Conservation (phyloP, 306 rosid genomes). For the Dryas alaskensis region DNA sequence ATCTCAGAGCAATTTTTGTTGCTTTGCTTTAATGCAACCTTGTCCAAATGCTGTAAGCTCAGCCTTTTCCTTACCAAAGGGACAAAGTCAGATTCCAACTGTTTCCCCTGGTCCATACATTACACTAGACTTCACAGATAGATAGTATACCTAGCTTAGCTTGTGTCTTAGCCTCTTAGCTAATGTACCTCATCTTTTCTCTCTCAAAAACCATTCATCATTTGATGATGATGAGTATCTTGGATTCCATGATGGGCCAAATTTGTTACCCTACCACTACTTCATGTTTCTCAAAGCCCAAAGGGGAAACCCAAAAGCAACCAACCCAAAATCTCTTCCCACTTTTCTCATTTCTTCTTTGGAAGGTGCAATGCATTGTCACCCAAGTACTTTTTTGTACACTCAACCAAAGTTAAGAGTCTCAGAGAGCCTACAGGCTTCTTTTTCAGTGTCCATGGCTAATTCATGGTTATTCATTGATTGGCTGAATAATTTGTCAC, state of each 20-base stretch:
- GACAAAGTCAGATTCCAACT: not conserved
- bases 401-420: not conserved
- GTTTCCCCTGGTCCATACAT: not conserved
- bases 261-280: not conserved
- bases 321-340: not conserved
- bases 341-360: not conserved
- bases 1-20: not conserved
- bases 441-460: not conserved
- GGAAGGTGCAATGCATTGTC: not conserved
- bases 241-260: not conserved
- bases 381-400: not conserved
- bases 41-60: not conserved
- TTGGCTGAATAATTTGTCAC: not conserved
- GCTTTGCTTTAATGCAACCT: not conserved
- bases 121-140: not conserved
- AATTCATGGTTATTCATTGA: too few species aligned
- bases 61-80: not conserved
- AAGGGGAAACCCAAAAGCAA: not conserved
- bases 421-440: not conserved
- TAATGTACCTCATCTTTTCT: not conserved
- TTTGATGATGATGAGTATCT: not conserved
- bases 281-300: not conserved
- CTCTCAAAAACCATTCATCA: not conserved
- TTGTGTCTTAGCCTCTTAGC: too few species aligned
- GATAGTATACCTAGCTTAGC: too few species aligned